Evolutionary conservation across 148 eudicot genomes (phyloP).

Genomic region (Heliamphora exappendiculata): DNA sequence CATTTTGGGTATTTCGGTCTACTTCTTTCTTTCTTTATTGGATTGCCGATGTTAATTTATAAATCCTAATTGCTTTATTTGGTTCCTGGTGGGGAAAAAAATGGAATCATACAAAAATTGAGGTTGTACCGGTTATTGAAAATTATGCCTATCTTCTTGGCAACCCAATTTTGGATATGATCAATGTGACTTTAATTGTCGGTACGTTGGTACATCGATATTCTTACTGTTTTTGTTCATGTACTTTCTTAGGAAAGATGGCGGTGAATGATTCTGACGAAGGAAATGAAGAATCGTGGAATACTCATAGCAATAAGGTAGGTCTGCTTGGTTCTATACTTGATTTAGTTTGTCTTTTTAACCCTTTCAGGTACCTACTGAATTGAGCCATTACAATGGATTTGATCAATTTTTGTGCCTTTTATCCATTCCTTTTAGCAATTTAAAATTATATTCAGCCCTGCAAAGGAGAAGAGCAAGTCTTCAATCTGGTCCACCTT

Average conservation of each 20-base stretch:
- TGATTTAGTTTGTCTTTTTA: background rate
- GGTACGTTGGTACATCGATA: background rate
- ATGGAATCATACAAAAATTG: background rate
- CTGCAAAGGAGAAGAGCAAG: too few species aligned
- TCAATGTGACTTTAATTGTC: background rate
- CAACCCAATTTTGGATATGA: background rate
- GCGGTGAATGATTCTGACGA: background rate
- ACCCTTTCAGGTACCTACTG: background rate
- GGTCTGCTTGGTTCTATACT: background rate
- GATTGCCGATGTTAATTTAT: background rate
- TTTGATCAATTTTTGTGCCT: background rate
- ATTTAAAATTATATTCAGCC: too few species aligned
- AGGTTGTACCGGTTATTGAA: background rate
- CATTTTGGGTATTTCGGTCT: too few species aligned
- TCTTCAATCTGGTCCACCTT: too few species aligned
- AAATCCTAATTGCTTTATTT: background rate
- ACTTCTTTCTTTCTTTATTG: background rate
- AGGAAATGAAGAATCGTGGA: slow-evolving; percentile 15
- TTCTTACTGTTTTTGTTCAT: background rate
- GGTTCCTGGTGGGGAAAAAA: background rate
- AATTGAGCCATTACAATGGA: background rate
- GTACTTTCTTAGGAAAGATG: background rate
- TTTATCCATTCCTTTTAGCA: too few species aligned
- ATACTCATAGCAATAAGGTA: slow-evolving; percentile 19
- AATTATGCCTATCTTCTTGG: background rate